phyloP scores from a whole-genome alignment of 768 basidiomycete species.

The Symmetrospora coprosmae region DNA sequence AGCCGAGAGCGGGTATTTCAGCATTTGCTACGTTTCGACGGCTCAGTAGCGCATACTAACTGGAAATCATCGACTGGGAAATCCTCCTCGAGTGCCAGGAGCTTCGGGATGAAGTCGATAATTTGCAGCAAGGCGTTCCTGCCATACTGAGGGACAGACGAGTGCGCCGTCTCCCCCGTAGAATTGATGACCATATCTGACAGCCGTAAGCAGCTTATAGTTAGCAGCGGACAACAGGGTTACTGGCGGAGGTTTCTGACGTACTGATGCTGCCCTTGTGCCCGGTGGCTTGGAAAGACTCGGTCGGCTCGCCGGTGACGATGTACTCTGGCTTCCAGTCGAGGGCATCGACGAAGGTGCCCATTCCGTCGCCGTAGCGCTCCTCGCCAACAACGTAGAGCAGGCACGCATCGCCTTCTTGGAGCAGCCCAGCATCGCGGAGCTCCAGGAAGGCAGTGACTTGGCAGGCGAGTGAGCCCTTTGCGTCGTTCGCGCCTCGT shows the following conservation, averaged over 20 bases:
- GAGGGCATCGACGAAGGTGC: slow-evolving; percentile 2
- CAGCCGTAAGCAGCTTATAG: too few species aligned
- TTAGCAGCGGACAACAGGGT: too few species aligned
- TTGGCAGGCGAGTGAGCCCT: background rate
- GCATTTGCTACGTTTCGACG: too few species aligned
- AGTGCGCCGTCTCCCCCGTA: background rate
- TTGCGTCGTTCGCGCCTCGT: background rate
- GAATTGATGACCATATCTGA: slow-evolving; percentile 7
- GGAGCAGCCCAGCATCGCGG: background rate
- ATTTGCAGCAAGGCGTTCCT: background rate
- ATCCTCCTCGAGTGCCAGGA: background rate
- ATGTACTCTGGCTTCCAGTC: slow-evolving; percentile 4
- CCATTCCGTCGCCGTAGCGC: slow-evolving; percentile 3
- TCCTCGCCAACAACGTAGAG: slow-evolving; percentile 9
- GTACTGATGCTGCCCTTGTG: slow-evolving; percentile 16
- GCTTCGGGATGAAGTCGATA: slow-evolving; percentile 1
- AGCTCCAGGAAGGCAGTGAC: background rate
- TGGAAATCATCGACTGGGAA: slow-evolving; percentile 10
- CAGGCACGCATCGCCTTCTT: slow-evolving; percentile 9
- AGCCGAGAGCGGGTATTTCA: too few species aligned
- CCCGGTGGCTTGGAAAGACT: background rate
- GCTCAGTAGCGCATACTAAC: too few species aligned
- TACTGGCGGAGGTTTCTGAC: too few species aligned
- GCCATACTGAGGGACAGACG: slow-evolving; percentile 10
- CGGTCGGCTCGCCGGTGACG: slow-evolving; percentile 1